Evolutionary conservation across 1,139 yeast genomes (phyloP).

Genomic region (Candida sanyaensis): DNA sequence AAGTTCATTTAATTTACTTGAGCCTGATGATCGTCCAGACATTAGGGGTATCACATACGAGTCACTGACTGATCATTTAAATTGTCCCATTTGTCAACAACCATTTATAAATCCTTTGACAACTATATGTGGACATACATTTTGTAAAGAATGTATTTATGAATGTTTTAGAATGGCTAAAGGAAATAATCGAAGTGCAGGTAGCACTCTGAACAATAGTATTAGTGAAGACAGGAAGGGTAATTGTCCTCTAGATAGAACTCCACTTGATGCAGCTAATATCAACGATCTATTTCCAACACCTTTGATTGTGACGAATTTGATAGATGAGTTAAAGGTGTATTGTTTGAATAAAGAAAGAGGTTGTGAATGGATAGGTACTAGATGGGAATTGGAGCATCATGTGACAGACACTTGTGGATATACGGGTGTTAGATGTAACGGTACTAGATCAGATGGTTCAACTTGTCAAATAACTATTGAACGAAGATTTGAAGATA

Average conservation of each 20-base stretch:
- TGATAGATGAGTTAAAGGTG: conserved; percentile 63
- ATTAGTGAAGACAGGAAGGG: conserved; percentile 20
- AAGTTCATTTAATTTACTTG: conserved; percentile 21
- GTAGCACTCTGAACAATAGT: neutral
- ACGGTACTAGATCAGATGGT: conserved; percentile 23
- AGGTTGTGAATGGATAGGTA: conserved; percentile 62
- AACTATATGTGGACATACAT: conserved; percentile 62
- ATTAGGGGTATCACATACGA: conserved; percentile 34
- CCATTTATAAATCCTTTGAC: conserved; percentile 58
- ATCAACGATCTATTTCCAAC: conserved; percentile 57
- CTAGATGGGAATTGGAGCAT: conserved; percentile 59
- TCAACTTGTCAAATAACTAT: conserved; percentile 12
- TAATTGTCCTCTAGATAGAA: conserved; percentile 66
- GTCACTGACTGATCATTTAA: conserved; percentile 51
- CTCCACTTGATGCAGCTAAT: conserved; percentile 40
- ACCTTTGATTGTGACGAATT: conserved; percentile 59
- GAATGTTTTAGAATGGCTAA: conserved; percentile 45
- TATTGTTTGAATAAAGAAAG: conserved; percentile 52
- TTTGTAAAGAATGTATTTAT: conserved; percentile 52
- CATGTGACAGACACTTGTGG: conserved; percentile 55
- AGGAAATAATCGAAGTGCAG: conserved; percentile 11
- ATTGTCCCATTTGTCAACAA: conserved; percentile 60
- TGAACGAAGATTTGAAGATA: conserved; percentile 14
- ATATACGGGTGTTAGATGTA: conserved; percentile 52
- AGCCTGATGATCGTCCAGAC: conserved; percentile 28